These are phyloP conservation scores for Sugiyamaella marilandica DNA, from an alignment of 805 yeast species.

Conservation along the genomic window DNA sequence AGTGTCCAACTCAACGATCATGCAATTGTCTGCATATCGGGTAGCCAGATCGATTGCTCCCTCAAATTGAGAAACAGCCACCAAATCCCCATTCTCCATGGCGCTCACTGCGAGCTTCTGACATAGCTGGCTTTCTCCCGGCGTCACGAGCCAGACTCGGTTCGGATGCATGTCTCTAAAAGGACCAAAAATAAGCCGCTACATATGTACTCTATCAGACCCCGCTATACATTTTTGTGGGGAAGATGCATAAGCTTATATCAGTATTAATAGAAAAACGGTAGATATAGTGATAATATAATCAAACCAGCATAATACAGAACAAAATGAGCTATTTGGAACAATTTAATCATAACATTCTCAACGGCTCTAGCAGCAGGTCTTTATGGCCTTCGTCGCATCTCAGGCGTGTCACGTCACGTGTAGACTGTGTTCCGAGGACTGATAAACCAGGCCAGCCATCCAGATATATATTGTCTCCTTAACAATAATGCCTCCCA, in stretches of 20 bases:
- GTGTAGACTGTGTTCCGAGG: not conserved
- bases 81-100: slow-evolving; percentile 18
- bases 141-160: slow-evolving; percentile 21
- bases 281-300: no score
- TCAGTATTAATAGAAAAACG: not conserved
- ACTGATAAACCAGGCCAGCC: not conserved
- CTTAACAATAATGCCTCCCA: not conserved
- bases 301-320: no score
- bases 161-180: not conserved
- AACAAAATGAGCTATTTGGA: no score
- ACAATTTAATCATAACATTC: no score
- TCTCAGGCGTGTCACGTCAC: no score
- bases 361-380: no score
- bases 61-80: slow-evolving; percentile 8
- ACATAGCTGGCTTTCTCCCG: slow-evolving; percentile 13
- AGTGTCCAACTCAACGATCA: slow-evolving; percentile 12
- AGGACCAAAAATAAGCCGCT: not conserved
- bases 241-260: not conserved
- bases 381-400: no score
- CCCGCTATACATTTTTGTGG: not conserved
- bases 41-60: slow-evolving; percentile 5
- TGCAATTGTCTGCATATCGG: slow-evolving; percentile 14
- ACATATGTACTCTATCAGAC: not conserved
- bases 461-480: not conserved
- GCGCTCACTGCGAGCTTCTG: slow-evolving; percentile 15